Conservation (phyloP, 129 eudicot species). For the Centrapalus pauciflorus region DNA sequence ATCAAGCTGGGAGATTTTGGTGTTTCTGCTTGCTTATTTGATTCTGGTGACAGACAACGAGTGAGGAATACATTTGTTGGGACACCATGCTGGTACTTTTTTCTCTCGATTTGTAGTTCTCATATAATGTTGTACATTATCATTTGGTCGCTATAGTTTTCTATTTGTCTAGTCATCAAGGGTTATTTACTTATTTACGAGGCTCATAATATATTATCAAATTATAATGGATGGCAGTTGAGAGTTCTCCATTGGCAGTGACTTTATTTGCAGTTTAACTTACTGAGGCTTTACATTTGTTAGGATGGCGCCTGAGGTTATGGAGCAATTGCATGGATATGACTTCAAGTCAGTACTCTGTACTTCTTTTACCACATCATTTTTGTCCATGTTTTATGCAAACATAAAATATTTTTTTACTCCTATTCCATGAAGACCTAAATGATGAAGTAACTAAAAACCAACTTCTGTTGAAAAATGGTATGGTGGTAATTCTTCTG, state of each 20-base stretch:
- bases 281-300: conserved; percentile 12
- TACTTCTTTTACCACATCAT: not conserved
- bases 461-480: not conserved
- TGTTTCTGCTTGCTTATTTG: conserved; percentile 50
- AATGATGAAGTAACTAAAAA: not conserved
- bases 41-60: conserved; percentile 48
- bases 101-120: conserved; percentile 1
- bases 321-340: conserved; percentile 93
- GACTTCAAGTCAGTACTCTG: conserved; percentile 91
- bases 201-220: not conserved
- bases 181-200: not conserved
- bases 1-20: conserved; percentile 42
- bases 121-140: not conserved
- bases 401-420: not conserved
- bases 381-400: not conserved
- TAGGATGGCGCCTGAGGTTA: conserved; percentile 99
- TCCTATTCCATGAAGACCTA: conserved; percentile 1
- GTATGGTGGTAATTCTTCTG: conserved; percentile 4
- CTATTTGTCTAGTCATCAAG: not conserved
- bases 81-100: conserved; percentile 39
- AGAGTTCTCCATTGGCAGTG: too few relatives aligned
- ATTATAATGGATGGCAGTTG: not conserved
- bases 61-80: conserved; percentile 50
- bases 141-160: not conserved
- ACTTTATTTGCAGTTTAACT: not conserved